Base-by-base conservation (phyloP, 495 filamentous ascomycete genomes). In the Penicillium herquei region DNA sequence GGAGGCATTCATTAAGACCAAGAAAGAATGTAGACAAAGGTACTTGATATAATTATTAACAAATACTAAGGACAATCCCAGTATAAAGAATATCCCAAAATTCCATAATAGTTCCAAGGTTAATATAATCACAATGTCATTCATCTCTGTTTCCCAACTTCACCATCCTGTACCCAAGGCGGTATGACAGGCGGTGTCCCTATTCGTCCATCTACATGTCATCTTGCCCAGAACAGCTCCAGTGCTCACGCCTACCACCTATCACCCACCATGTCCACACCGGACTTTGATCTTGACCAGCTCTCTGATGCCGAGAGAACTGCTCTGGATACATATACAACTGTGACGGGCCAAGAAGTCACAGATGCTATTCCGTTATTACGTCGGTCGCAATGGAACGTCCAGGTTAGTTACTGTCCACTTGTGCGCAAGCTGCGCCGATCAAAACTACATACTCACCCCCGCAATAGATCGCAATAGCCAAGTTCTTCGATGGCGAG, bases 401-500 rank as follows among this genome's bases (percentile, higher is more conserved):
- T 96, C 11, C 85, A 96, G 81, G 91, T 94, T 60, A 5, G 79
- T 66, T 26, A 40, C 50, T 49, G 18, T 18, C 35, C 31, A 17
- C 50, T 35, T 16, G 4, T 26, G 21, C 21, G 21, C 41, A 31
- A 41, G 50, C 35, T 49, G 26, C 35, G 37, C 51, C 47, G 39
- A 55, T 31, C 14, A 33, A 46, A 26, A 13, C 43, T 46, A 55
- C 37, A 40, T 60, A 52, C 50, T 54, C 30, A 31, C 51, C 34
- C 42, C 39, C 52, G 40, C 21, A 16, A 10, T 67, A 98, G 88
- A 95, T 98, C 57, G 94, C 94, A 33, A 89, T 98, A 48, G 82
- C 94, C 47, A 93, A 93, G 64, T 98, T 98, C 83, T 98, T 97
- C 67, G 94, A 98, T 68, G 94, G 95, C 48, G 95, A 98, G 72